These are phyloP conservation scores for Pseudogymnoascus sp. DNA, from an alignment of 2,329 filamentous ascomycete genomes.

Conservation along the genomic window DNA sequence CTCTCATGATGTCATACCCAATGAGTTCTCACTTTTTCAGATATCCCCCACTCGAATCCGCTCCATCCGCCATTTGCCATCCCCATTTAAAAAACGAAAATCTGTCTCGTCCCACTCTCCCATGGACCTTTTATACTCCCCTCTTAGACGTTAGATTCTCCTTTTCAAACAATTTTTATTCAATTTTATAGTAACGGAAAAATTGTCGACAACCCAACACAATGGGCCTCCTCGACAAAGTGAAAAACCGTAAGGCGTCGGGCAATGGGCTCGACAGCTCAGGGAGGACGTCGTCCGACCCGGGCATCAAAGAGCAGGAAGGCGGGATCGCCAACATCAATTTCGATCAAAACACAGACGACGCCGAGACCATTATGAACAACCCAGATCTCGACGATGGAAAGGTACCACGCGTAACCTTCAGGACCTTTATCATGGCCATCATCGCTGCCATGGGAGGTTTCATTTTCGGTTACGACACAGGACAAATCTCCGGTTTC, in stretches of 20 bases:
- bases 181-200: background rate
- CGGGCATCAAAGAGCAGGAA: background rate
- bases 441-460: conserved; percentile 24
- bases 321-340: background rate
- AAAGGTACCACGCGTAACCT: conserved; percentile 1
- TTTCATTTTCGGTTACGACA: conserved; percentile 30
- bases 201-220: background rate
- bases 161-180: background rate
- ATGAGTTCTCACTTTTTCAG: conserved; percentile 3
- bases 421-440: conserved; percentile 10
- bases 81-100: conserved; percentile 8
- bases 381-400: conserved; percentile 8
- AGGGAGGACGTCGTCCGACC: background rate
- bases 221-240: conserved; percentile 10
- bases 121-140: background rate
- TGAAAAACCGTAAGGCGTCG: background rate
- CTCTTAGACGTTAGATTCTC: background rate
- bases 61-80: conserved; percentile 3
- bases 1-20: background rate
- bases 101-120: conserved; percentile 5
- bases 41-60: background rate
- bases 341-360: background rate
- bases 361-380: background rate
- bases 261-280: conserved; percentile 2
- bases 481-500: conserved; percentile 44